Percentiles rank a stretch among this genome's conserved stretches.
phyloP scores from a whole-genome alignment of 2,329 filamentous ascomycete species.

The Dothidotthia symphoricarpi region DNA sequence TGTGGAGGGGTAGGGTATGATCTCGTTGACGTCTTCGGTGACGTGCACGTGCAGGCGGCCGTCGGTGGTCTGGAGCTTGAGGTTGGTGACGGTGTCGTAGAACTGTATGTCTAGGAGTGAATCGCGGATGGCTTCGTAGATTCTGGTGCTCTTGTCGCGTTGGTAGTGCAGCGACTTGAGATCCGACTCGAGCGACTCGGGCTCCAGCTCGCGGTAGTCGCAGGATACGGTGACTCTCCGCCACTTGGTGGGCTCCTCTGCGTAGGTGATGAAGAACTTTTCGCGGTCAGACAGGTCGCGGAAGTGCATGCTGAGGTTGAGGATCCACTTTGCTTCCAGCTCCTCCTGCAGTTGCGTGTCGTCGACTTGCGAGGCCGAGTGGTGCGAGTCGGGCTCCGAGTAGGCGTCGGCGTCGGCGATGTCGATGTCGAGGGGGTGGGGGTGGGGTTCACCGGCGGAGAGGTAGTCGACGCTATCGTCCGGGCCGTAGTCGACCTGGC shows the following conservation, averaged over 20 bases:
- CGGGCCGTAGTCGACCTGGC: slow-evolving; percentile 35
- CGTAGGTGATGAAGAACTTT: slow-evolving; percentile 97
- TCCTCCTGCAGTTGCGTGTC: slow-evolving; percentile 72
- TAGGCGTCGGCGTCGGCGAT: slow-evolving; percentile 27
- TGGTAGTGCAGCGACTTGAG: slow-evolving; percentile 76
- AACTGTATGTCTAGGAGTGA: slow-evolving; percentile 93
- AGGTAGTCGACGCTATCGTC: slow-evolving; percentile 27
- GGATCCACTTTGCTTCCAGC: slow-evolving; percentile 85
- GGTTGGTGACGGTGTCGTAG: slow-evolving; percentile 91
- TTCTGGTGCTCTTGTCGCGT: slow-evolving; percentile 85
- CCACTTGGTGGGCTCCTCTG: slow-evolving; percentile 75
- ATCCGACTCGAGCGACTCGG: slow-evolving; percentile 82
- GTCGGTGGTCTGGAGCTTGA: slow-evolving; percentile 86
- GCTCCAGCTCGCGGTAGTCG: slow-evolving; percentile 80
- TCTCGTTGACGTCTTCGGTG: slow-evolving; percentile 95
- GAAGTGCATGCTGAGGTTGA: slow-evolving; percentile 98
- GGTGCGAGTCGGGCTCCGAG: slow-evolving; percentile 33
- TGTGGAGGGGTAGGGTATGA: slow-evolving; percentile 77
- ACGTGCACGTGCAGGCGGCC: slow-evolving; percentile 92
- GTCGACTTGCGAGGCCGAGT: slow-evolving; percentile 44
- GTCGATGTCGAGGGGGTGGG: too few species aligned
- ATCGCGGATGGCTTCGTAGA: slow-evolving; percentile 92
- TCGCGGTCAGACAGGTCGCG: slow-evolving; percentile 88
- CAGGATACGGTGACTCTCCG: slow-evolving; percentile 87
- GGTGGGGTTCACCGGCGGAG: slow-evolving; percentile 19